These are phyloP conservation scores for Silybum marianum DNA, from an alignment of 129 eudicot genomes.

Conservation along the genomic window DNA sequence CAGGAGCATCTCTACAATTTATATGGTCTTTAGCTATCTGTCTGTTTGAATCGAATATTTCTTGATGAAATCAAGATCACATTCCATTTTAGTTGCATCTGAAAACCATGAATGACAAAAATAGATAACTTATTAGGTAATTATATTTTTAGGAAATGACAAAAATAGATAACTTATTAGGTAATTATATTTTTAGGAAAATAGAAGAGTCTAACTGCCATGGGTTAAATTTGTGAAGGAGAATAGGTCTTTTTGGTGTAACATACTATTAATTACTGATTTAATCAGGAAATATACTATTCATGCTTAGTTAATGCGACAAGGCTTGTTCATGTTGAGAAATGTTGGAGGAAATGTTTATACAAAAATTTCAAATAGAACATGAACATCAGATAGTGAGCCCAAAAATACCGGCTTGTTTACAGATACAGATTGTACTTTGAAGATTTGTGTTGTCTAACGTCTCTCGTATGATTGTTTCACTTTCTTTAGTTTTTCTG, in stretches of 20 bases:
- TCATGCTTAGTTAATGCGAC: not conserved
- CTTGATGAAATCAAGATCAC: not conserved
- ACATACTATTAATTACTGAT: not conserved
- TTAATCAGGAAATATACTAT: not conserved
- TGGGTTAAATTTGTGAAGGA: not conserved
- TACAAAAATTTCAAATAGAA: not conserved
- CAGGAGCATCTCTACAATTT: not conserved
- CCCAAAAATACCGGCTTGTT: not conserved
- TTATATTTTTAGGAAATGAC: not conserved
- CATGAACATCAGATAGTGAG: not conserved
- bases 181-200: not conserved
- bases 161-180: not conserved
- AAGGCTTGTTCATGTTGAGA: not conserved
- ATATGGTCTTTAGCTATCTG: not conserved
- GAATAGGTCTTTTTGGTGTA: not conserved
- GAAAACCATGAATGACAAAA: not conserved
- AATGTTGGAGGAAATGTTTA: not conserved
- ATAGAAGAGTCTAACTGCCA: not conserved
- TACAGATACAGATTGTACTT: not conserved
- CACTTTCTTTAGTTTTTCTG: slow-evolving; percentile 9
- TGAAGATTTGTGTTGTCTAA: not conserved
- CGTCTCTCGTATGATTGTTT: slow-evolving; percentile 14
- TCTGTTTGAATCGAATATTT: not conserved
- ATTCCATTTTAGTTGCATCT: slow-evolving; percentile 1
- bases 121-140: not conserved